Evolutionary conservation across 2,329 filamentous ascomycete genomes (phyloP).

Genomic region (Cercospora beticola): DNA sequence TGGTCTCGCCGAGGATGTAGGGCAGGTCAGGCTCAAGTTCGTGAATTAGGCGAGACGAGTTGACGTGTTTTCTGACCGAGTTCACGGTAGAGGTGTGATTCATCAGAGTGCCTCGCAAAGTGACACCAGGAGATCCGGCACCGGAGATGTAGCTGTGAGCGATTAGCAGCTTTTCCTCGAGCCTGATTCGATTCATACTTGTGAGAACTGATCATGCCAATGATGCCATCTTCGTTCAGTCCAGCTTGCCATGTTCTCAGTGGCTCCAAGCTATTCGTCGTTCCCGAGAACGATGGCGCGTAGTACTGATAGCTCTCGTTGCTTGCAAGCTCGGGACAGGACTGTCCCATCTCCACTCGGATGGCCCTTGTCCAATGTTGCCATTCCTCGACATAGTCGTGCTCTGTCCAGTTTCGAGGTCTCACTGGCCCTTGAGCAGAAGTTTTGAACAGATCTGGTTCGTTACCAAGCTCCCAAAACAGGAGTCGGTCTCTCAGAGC

Average conservation of each 20-base stretch:
- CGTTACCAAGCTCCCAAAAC: conserved; percentile 64
- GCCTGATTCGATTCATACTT: conserved; percentile 47
- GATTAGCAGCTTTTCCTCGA: conserved; percentile 8
- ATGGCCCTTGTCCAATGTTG: conserved; percentile 55
- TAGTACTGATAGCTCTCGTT: conserved; percentile 52
- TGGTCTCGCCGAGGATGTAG: conserved; percentile 61
- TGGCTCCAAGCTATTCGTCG: conserved; percentile 53
- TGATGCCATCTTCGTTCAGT: conserved; percentile 50
- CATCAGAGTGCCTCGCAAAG: conserved; percentile 62
- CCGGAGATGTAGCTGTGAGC: conserved; percentile 60
- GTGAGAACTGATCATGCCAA: conserved; percentile 58
- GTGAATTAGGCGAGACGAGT: conserved; percentile 44
- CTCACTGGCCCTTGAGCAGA: conserved; percentile 54
- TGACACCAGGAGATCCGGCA: conserved; percentile 59
- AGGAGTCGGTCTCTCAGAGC: conserved; percentile 55
- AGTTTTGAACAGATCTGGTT: conserved; percentile 60
- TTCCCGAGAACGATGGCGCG: conserved; percentile 59
- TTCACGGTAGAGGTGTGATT: conserved; percentile 58
- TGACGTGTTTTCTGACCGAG: conserved; percentile 52
- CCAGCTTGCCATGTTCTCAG: conserved; percentile 55
- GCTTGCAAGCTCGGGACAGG: conserved; percentile 53
- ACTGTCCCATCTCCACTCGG: conserved; percentile 44
- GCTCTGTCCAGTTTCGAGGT: conserved; percentile 56
- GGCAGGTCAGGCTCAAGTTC: conserved; percentile 42
- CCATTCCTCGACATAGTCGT: conserved; percentile 59